Conservation (phyloP, 2,329 filamentous ascomycete species). For the Diaporthe longicolla region DNA sequence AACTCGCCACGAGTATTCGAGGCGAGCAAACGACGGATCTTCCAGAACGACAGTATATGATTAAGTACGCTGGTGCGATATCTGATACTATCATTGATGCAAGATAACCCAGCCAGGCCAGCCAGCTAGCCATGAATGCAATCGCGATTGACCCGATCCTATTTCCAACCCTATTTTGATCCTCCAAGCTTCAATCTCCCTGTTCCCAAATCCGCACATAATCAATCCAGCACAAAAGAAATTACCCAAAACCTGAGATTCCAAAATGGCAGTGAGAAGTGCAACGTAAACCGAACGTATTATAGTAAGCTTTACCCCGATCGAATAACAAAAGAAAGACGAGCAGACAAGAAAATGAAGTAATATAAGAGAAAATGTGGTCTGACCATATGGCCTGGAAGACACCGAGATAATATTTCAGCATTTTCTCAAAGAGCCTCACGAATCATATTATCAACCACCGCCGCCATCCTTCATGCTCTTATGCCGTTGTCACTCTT, state of each 20-base stretch:
- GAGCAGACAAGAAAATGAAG: not conserved
- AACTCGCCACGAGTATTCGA: not conserved
- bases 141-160: not conserved
- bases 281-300: not conserved
- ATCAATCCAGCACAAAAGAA: not conserved
- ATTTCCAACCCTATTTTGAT: not conserved
- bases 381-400: constrained; percentile 18
- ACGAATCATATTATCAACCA: constrained; percentile 12
- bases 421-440: constrained; percentile 11
- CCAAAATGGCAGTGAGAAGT: not conserved
- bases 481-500: not conserved
- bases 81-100: not conserved
- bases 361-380: not conserved
- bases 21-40: not conserved
- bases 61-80: constrained; percentile 9
- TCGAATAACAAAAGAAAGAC: not conserved
- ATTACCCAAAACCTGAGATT: not conserved
- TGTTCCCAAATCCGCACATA: not conserved
- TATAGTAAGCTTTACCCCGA: not conserved
- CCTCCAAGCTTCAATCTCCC: constrained; percentile 6
- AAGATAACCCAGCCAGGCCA: not conserved
- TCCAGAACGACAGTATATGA: not conserved
- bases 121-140: constrained; percentile 15
- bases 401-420: constrained; percentile 32
- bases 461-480: not conserved